phyloP scores from a whole-genome alignment of 306 rosid genomes.

The Begonia loranthoides region DNA sequence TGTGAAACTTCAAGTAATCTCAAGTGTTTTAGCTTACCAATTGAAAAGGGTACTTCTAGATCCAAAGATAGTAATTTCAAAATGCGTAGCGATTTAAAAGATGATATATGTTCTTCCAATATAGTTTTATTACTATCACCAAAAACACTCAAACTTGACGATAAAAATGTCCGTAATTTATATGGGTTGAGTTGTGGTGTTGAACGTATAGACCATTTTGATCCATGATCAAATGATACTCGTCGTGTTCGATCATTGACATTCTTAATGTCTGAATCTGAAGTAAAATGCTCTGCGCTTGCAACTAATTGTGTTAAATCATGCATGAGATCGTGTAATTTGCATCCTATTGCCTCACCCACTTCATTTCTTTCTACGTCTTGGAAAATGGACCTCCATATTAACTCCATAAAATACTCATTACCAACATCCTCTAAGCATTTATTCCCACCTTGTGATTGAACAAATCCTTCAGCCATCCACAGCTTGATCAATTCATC shows the following conservation, averaged over 20 bases:
- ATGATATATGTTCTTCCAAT: no score
- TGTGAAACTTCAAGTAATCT: conserved; percentile 4
- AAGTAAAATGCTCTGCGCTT: neutral
- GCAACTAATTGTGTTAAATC: conserved; percentile 16
- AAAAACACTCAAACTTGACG: neutral
- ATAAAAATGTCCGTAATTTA: conserved; percentile 13
- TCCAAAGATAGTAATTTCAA: conserved; percentile 1
- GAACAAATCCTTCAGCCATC: no score
- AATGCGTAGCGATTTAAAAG: conserved; percentile 8
- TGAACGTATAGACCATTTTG: neutral
- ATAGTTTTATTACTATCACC: neutral
- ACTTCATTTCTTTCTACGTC: no score
- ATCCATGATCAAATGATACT: neutral
- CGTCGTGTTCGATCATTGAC: neutral
- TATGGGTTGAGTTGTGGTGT: neutral
- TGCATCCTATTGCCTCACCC: conserved; percentile 1
- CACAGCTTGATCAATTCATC: no score
- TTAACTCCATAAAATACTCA: no score
- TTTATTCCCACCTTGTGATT: no score
- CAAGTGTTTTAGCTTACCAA: conserved; percentile 4
- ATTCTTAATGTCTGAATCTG: no score
- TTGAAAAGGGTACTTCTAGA: neutral
- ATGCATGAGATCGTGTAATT: conserved; percentile 20
- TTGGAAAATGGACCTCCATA: no score
- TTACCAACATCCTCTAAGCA: no score